phyloP scores from a whole-genome alignment of 202 grass and related monocot genomes.

The Zizania palustris region DNA sequence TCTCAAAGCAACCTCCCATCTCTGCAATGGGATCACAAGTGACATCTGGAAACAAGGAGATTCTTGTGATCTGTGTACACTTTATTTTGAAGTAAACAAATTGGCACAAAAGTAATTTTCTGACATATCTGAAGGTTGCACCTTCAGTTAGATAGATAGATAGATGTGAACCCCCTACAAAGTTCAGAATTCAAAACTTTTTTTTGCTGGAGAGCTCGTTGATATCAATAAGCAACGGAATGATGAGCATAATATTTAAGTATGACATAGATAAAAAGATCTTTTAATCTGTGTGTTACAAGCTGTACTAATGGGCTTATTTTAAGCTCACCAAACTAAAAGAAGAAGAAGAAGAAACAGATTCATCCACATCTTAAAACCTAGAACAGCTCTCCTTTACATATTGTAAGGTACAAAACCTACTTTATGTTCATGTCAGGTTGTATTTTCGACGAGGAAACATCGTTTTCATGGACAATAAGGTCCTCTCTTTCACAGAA shows the following conservation, averaged over 20 bases:
- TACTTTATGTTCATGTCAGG: conserved; percentile 39
- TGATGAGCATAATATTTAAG: not conserved
- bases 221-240: conserved; percentile 4
- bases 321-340: conserved; percentile 8
- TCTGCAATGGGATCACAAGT: conserved; percentile 51
- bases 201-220: too few relatives aligned
- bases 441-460: conserved; percentile 52
- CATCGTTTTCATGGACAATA: conserved; percentile 42
- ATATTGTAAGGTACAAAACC: conserved; percentile 2
- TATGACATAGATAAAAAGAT: not conserved
- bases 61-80: conserved; percentile 24
- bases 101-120: not conserved
- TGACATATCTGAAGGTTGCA: not conserved
- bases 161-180: not conserved
- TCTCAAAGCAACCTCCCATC: conserved; percentile 22
- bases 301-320: conserved; percentile 1
- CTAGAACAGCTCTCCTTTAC: conserved; percentile 20
- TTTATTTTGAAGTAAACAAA: not conserved
- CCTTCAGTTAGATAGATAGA: conserved; percentile 1
- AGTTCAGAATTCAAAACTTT: not conserved
- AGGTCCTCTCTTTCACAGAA: conserved; percentile 19
- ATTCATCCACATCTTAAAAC: conserved; percentile 34
- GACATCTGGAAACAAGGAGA: conserved; percentile 29
- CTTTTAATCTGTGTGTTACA: not conserved
- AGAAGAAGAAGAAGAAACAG: not conserved